Evolutionary conservation across 225 moss, liverwort and hornwort species (phyloP), one percentile per base, ranked within the genome.

Genomic region (Takakia lepidozioides): DNA sequence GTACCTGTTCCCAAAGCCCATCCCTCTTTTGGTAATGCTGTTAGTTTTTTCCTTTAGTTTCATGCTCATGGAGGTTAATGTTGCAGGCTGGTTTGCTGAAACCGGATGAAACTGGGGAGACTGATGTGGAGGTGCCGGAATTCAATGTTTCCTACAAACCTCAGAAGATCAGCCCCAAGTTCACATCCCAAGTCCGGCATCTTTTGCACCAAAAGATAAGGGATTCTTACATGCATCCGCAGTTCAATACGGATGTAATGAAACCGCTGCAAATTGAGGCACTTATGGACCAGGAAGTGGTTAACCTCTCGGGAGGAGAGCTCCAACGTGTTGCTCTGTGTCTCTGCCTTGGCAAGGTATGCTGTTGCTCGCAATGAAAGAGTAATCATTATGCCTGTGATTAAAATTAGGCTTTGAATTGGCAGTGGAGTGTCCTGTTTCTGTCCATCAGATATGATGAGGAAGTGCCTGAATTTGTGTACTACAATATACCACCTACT

Each of bases 121-220:
- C 52, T 19, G 75, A 88, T 15, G 73, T 76, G 29, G 93, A 93
- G 53, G 86, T 93, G 70, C 93, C 93, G 4, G 89, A 93, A 61
- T 93, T 89, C 49, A 93, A 89, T 42, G 93, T 93, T 23, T 93
- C 89, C 7, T 93, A 93, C 61, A 93, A 93, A 50, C 93, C 89
- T 36, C 93, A 93, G 67, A 93, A 89, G 67, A 86, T 93, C 45
- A 93, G 88, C 58, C 93, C 93, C 17, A 93, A 89, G 47, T 93
- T 89, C 24, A 56, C 75, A 39, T 78, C 78, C 20, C 69, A 43
- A 54, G 93, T 93, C 4, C 75, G 89, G 42, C 67, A 84, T 52
- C 64, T 93, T 18, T 55, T 93, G 72, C 93, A 93, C 38, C 69
- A 69, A 55, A 76, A 63, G 57, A 93, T 93, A 55, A 89, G 88